Conservation (phyloP, 2,329 filamentous ascomycete genomes). For the Aspergillus ruber region DNA sequence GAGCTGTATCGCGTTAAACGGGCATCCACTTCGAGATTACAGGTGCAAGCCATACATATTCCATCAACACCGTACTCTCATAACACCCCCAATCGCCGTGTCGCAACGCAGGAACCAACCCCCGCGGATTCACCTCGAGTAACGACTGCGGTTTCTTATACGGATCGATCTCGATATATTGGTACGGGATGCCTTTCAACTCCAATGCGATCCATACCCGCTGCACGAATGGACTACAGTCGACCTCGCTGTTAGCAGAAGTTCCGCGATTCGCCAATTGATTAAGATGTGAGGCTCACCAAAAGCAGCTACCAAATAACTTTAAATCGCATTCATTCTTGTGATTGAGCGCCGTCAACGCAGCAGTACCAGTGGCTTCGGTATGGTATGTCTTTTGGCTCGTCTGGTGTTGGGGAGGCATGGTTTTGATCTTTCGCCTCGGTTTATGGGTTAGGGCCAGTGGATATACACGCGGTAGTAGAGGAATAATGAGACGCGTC, state of each 20-base stretch:
- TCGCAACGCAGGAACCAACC: slow-evolving; percentile 67
- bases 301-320: slow-evolving; percentile 77
- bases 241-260: neutral
- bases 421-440: slow-evolving; percentile 24
- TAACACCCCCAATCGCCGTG: slow-evolving; percentile 77
- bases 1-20: slow-evolving; percentile 43
- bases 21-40: neutral
- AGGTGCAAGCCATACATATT: slow-evolving; percentile 60
- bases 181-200: slow-evolving; percentile 68
- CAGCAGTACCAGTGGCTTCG: slow-evolving; percentile 65
- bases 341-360: slow-evolving; percentile 63
- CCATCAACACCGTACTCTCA: slow-evolving; percentile 74
- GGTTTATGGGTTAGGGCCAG: slow-evolving; percentile 5
- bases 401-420: slow-evolving; percentile 44
- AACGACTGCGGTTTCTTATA: slow-evolving; percentile 66
- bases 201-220: slow-evolving; percentile 86
- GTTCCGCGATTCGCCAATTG: neutral
- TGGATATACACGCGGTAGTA: slow-evolving; percentile 3
- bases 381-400: slow-evolving; percentile 63
- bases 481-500: neutral
- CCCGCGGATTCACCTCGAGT: slow-evolving; percentile 68
- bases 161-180: slow-evolving; percentile 80
- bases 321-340: slow-evolving; percentile 65
- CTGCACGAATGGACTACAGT: slow-evolving; percentile 68
- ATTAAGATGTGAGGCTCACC: slow-evolving; percentile 44